Evolutionary conservation across 352 stramenopile genomes (phyloP), one percentile per base, ranked within the genome.

Genomic region (Phytophthora colocasiae): DNA sequence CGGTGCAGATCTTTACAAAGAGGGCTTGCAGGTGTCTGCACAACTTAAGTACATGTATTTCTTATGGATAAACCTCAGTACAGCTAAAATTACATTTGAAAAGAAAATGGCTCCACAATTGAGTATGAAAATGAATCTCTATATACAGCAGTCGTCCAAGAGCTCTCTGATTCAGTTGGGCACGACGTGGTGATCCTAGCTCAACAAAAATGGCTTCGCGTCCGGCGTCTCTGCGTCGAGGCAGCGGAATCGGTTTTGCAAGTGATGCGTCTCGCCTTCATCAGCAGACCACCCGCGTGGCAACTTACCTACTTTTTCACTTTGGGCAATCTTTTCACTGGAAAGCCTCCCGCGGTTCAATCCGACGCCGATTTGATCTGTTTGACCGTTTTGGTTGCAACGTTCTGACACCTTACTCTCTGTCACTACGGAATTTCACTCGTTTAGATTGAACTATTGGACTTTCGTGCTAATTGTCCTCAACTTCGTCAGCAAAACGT

Each of bases 321-420:
- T 1, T 41, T 62, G 27, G 56, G 45, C 2, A 64, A 58, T 38
- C 22, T 57, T 19, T 26, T 48, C 10, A 49, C 45, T 12, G 56
- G 56, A 4, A 43, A 43, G 34, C 6, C 56, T 4, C 32, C 56
- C 24, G 58, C 58, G 3, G 6, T 29, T 3, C 56, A 64, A 41
- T 47, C 56, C 34, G 36, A 64, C 17, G 44, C 12, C 5, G 56
- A 64, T n/a, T 27, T 64, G 14, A 32, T 57, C 34, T 26, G 45
- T 15, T 45, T 57, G 36, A 64, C 46, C 15, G 10, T 26, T 14
- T 32, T 48, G 15, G 38, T 50, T 4, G 17, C 56, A 7, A 57
- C 56, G 1, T 49, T 44, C 3, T 49, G 40, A 8, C 40, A 27
- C 17, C 40, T 11, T 46, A 46, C 6, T 2, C 40, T 22, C 40